Evolutionary conservation across 2,329 filamentous ascomycete genomes (phyloP), one percentile per base, ranked within the genome.

Genomic region (Orbilia oligospora): DNA sequence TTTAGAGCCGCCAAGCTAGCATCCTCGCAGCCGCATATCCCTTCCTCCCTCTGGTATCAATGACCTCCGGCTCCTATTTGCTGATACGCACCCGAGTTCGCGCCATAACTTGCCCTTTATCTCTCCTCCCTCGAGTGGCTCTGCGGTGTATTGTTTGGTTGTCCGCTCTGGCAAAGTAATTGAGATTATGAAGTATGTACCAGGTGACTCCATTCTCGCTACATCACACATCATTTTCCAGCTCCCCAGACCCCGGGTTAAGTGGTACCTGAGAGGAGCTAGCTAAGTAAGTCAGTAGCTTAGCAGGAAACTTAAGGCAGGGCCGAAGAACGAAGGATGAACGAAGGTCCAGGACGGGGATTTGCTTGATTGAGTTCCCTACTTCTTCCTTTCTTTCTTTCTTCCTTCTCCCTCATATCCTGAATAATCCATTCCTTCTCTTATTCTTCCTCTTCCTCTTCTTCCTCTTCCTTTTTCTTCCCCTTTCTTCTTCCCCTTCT

Each of bases 121-220:
- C 67, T 49, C 63, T 76, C 65, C 48, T 67, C n/a, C 18, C 33
- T 33, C 18, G 33, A 64, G 33, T 44, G 49, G 46, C 33, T 38
- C 48, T 56, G 48, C 33, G 20, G 24, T 53, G 30, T 33, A 65
- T 44, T 51, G 48, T 51, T 20, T 14, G 20, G 48, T 3, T 10
- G 48, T 20, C n/a, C n/a, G n/a, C n/a, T n/a, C n/a, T n/a, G 8
- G n/a, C n/a, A 12, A n/a, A n/a, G 41, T 9, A 46, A 12, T 46
- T 16, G 41, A n/a, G 16, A 2, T 46, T 8, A 14, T 46, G 10
- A n/a, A 9, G 44, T 38, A 70, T 56, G 65, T 67, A 68, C 73
- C 73, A 77, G 73, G 66, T 77, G 73, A 77, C 73, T 68, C 73
- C 67, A 51, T 70, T 70, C 36, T 70, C 48, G 66, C 73, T 76